These are phyloP conservation scores for Podospora pseudoanserina DNA, from an alignment of 495 filamentous ascomycete genomes.

Conservation along the genomic window DNA sequence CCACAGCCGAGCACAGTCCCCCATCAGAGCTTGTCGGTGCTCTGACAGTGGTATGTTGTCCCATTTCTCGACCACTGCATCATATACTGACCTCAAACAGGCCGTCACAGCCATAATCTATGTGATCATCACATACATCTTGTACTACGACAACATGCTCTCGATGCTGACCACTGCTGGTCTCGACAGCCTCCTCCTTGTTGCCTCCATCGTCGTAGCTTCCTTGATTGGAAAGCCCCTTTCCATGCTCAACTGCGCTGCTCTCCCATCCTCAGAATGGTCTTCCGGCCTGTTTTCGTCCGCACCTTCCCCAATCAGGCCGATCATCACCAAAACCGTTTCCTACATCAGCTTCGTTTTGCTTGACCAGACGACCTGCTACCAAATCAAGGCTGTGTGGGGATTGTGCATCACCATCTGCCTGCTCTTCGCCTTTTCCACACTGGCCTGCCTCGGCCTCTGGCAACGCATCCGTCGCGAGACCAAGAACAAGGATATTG, in stretches of 20 bases:
- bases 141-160: constrained; percentile 75
- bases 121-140: constrained; percentile 69
- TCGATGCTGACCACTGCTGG: constrained; percentile 65
- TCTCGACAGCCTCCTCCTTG: constrained; percentile 65
- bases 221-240: constrained; percentile 78
- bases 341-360: constrained; percentile 26
- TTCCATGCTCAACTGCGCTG: constrained; percentile 68
- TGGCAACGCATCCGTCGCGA: constrained; percentile 39
- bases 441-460: constrained; percentile 47
- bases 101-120: constrained; percentile 76
- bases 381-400: constrained; percentile 86
- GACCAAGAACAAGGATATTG: constrained; percentile 35
- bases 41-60: constrained; percentile 67
- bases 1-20: constrained; percentile 57
- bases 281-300: constrained; percentile 14
- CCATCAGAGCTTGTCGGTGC: constrained; percentile 74
- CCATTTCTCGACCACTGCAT: constrained; percentile 7
- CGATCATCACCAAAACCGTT: constrained; percentile 21
- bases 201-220: constrained; percentile 72
- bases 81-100: constrained; percentile 38
- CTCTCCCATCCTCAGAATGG: constrained; percentile 33
- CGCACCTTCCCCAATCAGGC: constrained; percentile 8
- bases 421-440: constrained; percentile 68
- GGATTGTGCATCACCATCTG: constrained; percentile 80
- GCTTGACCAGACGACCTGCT: constrained; percentile 65